These are phyloP conservation scores for Scutellaria galericulata DNA, from an alignment of 257 asterid genomes.

Conservation along the genomic window DNA sequence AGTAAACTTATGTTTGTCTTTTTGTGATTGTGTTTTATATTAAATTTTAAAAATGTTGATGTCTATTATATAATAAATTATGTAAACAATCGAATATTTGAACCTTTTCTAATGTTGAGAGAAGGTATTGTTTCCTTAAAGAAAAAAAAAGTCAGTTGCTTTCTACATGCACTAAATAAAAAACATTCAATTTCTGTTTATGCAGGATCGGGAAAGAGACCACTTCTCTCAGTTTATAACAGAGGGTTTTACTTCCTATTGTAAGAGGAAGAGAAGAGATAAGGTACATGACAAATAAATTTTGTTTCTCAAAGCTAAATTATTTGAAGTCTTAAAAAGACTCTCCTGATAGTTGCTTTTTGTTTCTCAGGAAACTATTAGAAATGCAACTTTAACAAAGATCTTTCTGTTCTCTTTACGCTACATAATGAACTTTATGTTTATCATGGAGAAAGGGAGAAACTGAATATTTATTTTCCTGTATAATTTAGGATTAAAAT, in stretches of 20 bases:
- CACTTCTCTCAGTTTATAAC: conserved; percentile 97
- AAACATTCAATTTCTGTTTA: conserved; percentile 22
- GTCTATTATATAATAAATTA: not conserved
- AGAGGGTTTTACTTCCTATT: conserved; percentile 96
- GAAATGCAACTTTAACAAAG: not conserved
- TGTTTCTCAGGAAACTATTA: conserved; percentile 10
- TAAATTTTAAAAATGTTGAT: not conserved
- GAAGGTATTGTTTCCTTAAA: not conserved
- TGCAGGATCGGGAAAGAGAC: conserved; percentile 93
- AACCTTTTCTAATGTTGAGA: not conserved
- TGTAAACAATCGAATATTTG: not conserved
- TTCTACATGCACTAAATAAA: conserved; percentile 10
- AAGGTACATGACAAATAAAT: conserved; percentile 52
- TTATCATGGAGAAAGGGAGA: not conserved
- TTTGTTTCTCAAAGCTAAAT: not conserved
- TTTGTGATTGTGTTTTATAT: not conserved
- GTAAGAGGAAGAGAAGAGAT: conserved; percentile 97
- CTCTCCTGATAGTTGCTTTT: not conserved
- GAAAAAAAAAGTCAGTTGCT: not conserved
- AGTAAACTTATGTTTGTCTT: not conserved
- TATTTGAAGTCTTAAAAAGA: not conserved
- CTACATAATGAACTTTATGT: too few species aligned
- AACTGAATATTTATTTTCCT: not conserved
- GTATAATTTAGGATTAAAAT: conserved; percentile 11
- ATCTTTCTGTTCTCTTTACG: not conserved